Evolutionary conservation across 768 basidiomycete species (phyloP).

Genomic region (Boletales sp.): DNA sequence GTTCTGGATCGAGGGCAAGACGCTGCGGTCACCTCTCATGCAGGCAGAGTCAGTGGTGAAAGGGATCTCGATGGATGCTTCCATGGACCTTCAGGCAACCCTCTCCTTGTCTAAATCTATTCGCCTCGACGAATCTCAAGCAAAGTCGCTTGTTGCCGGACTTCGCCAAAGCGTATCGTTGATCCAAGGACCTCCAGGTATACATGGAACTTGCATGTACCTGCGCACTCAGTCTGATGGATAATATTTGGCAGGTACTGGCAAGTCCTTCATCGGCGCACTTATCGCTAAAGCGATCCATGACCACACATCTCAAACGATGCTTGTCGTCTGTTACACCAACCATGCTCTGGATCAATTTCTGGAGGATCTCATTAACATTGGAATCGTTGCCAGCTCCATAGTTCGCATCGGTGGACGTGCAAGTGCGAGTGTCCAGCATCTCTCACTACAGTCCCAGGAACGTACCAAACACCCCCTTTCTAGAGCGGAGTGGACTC

Average conservation of each 20-base stretch:
- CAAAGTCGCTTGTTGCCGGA: constrained; percentile 44
- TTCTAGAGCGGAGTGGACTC: constrained; percentile 35
- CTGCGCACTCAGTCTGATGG: neutral
- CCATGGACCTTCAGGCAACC: constrained; percentile 37
- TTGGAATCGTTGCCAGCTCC: constrained; percentile 46
- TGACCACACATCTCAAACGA: constrained; percentile 42
- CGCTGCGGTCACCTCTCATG: constrained; percentile 4
- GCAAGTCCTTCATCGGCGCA: constrained; percentile 72
- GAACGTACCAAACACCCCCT: constrained; percentile 16
- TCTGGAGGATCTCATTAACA: constrained; percentile 56
- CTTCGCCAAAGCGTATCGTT: constrained; percentile 55
- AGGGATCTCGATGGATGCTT: constrained; percentile 29
- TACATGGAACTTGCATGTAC: constrained; percentile 4
- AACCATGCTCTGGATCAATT: constrained; percentile 76
- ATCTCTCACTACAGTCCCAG: constrained; percentile 45
- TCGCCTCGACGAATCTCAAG: constrained; percentile 51
- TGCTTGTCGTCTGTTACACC: constrained; percentile 70
- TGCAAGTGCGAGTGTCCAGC: constrained; percentile 45
- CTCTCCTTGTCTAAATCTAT: constrained; percentile 39
- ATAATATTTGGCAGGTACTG: constrained; percentile 49
- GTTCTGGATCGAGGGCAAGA: constrained; percentile 43
- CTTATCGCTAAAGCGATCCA: constrained; percentile 60
- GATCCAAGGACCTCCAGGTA: constrained; percentile 74
- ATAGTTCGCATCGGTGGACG: constrained; percentile 63
- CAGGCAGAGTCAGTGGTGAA: constrained; percentile 22